These are phyloP conservation scores for Lepidopterella palustris DNA, from an alignment of 495 filamentous ascomycete species.

Conservation along the genomic window DNA sequence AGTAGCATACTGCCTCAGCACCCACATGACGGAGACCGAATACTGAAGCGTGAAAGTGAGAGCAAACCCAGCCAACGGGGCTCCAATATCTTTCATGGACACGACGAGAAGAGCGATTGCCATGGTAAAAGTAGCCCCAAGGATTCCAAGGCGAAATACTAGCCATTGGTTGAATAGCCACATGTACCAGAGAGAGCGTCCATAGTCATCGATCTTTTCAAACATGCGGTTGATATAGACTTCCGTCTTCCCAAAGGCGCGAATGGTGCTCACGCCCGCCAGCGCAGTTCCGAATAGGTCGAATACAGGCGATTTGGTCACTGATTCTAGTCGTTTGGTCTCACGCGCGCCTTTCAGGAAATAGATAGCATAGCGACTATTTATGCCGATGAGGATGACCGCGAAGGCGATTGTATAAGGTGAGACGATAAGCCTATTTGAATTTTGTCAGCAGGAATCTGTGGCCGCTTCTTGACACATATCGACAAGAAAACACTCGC, in stretches of 20 bases:
- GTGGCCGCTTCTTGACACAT: background rate
- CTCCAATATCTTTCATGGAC: conserved; percentile 51
- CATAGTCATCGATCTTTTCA: conserved; percentile 56
- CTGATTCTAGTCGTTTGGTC: conserved; percentile 68
- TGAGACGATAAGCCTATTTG: conserved; percentile 49
- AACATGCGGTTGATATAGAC: conserved; percentile 63
- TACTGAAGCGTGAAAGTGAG: conserved; percentile 54
- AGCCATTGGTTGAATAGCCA: conserved; percentile 39
- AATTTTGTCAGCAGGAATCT: background rate
- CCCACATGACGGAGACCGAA: conserved; percentile 49
- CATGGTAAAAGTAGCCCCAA: conserved; percentile 64
- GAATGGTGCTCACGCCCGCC: conserved; percentile 66
- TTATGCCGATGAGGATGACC: conserved; percentile 47
- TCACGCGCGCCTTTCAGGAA: conserved; percentile 69
- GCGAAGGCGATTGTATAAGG: conserved; percentile 55
- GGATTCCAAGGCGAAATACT: conserved; percentile 26
- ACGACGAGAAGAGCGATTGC: conserved; percentile 59
- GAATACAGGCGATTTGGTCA: conserved; percentile 67
- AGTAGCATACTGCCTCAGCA: conserved; percentile 55
- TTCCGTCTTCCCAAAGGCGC: conserved; percentile 60
- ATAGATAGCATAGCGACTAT: conserved; percentile 48
- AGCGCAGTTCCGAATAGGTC: conserved; percentile 68
- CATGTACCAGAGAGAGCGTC: conserved; percentile 56
- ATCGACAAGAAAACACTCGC: conserved; percentile 2
- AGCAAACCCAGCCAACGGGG: conserved; percentile 75